These are phyloP conservation scores for Heterobasidion irregulare DNA, from an alignment of 1,284 basidiomycete genomes.

Conservation along the genomic window DNA sequence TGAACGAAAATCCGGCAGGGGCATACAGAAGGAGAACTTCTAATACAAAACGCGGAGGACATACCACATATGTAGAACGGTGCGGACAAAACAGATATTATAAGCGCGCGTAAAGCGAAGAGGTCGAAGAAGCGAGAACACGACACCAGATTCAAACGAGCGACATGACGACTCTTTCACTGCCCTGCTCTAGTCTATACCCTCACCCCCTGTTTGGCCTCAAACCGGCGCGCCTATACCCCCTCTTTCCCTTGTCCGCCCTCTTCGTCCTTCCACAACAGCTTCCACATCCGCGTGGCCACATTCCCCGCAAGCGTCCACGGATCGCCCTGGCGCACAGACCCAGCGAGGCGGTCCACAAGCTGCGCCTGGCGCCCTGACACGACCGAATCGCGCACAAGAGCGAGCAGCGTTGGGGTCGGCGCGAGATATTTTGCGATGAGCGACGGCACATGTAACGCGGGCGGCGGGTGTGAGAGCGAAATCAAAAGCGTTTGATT, in stretches of 20 bases:
- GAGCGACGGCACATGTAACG: conserved; percentile 11
- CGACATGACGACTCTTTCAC: not conserved
- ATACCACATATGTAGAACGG: not conserved
- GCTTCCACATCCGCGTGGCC: conserved; percentile 18
- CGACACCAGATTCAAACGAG: not conserved
- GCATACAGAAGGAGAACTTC: not conserved
- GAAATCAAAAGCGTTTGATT: conserved; percentile 17
- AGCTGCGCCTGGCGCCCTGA: conserved; percentile 20
- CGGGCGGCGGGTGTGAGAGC: conserved; percentile 15
- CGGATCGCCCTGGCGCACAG: conserved; percentile 21
- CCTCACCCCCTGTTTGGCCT: too few relatives aligned
- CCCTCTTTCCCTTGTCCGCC: not conserved
- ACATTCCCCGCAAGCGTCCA: conserved; percentile 20
- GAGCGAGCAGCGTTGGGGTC: conserved; percentile 16
- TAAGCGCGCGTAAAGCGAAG: not conserved
- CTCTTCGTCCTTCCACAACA: conserved; percentile 9
- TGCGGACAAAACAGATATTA: not conserved
- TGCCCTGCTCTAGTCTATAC: not conserved
- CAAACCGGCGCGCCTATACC: not conserved
- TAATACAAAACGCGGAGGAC: not conserved
- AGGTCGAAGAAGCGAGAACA: not conserved
- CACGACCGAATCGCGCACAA: conserved; percentile 17
- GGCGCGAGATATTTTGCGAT: conserved; percentile 21
- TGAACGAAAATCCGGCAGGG: not conserved
- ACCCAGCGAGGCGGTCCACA: conserved; percentile 19